phyloP scores from a whole-genome alignment of 306 rosid species.

The cucumber (Cucumis sativus) region Cucumber_9930_V3 NC_026659.2:9612001-9612500 shows the following conservation, averaged over 20 bases:
- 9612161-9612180: neutral
- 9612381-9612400: conserved; percentile 60
- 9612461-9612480: neutral
- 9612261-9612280: neutral
- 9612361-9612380: conserved; percentile 59
- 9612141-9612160: neutral
- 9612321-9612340: conserved; percentile 50
- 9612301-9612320: conserved; percentile 65
- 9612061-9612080: conserved; percentile 73
- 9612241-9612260: neutral
- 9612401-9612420: conserved; percentile 45
- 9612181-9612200: neutral
- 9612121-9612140: conserved; percentile 20
- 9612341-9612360: conserved; percentile 57
- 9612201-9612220: neutral
- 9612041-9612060: conserved; percentile 70
- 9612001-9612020: conserved; percentile 46
- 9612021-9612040: conserved; percentile 51
- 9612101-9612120: conserved; percentile 63
- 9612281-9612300: conserved; percentile 23
- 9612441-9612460: conserved; percentile 28
- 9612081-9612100: conserved; percentile 75
- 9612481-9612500: neutral
- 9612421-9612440: conserved; percentile 37
- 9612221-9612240: neutral